A percentile compares a stretch with the other conserved stretches of the same genome.
These are phyloP conservation scores for Phoma sp. DNA, from an alignment of 2,329 filamentous ascomycete species.

Conservation along the genomic window DNA sequence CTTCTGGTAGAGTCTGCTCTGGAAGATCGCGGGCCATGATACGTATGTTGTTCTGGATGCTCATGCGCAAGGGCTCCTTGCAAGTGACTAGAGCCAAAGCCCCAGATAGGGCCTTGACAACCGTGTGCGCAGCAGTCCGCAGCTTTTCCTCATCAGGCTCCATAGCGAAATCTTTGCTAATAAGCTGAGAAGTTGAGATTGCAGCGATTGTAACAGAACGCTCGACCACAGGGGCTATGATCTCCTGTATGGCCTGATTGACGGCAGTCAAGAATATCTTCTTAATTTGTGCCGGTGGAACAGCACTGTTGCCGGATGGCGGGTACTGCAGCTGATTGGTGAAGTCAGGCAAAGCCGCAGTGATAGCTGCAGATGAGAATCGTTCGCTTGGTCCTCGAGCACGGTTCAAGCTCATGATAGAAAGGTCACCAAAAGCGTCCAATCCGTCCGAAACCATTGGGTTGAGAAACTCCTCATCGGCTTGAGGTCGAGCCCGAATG, in stretches of 20 bases:
- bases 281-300: constrained; percentile 66
- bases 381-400: constrained; percentile 69
- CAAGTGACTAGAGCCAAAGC: constrained; percentile 96
- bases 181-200: constrained; percentile 93
- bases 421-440: constrained; percentile 83
- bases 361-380: constrained; percentile 77
- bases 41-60: constrained; percentile 98
- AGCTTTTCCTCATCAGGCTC: constrained; percentile 89
- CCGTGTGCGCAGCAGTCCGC: constrained; percentile 83
- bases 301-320: constrained; percentile 71
- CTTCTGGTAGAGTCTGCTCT: constrained; percentile 82
- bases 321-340: constrained; percentile 80
- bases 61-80: constrained; percentile 94
- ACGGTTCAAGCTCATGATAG: constrained; percentile 67
- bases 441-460: constrained; percentile 67
- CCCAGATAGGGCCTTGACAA: constrained; percentile 93
- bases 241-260: constrained; percentile 89
- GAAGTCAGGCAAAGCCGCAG: constrained; percentile 83
- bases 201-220: constrained; percentile 97
- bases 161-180: constrained; percentile 94
- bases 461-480: constrained; percentile 63
- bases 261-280: constrained; percentile 85
- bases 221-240: constrained; percentile 96
- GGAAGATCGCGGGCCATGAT: constrained; percentile 71
- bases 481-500: constrained; percentile 76